Base-by-base conservation (phyloP, 306 rosid species). In the Sophora flavescens region DNA sequence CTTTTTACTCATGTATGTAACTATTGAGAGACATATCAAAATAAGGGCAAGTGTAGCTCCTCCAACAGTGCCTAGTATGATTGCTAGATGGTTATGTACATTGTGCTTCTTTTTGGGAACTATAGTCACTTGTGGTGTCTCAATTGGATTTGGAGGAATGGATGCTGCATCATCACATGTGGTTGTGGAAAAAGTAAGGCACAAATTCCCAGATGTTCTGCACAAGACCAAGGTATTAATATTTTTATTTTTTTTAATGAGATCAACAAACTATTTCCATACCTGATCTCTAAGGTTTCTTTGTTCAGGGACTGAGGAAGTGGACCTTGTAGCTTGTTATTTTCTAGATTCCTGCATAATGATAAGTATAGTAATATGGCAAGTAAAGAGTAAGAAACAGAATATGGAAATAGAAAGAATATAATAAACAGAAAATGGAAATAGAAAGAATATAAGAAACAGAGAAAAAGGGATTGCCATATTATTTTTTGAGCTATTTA, bases 291-390 rank as follows among this genome's bases (percentile, higher is more conserved):
- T 64, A 94, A 39, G 42, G 82, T 87, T 78, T 86, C 88, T 84
- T 79, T 89, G 79, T 92, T 90, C 89, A 94, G 81, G 73, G 96
- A 82, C 56, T 73, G 85, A 38, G 98, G 95, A 15, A 94, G 86
- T 57, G 96, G 82, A 63, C 97, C 97, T 83, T 89, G 85, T 59
- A 94, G 97, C 28, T 75, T 85, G 84, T 94, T 94, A 80, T 94
- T 91, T 80, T 87, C 95, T 61, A 94, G 79, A 85, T 94, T 92
- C 83, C 98, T 94, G 79, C 17, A 75, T 56, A 72, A 74, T 67
- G 64, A 48, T 59, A 60, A 66, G 60, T 62, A 69, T 47, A 28
- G 30, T 54, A 70, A 73, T 32, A 70, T 44, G 12, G 15, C 44
- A 44, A 59, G 66, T 13, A 45, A 70, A 70, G 60, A 48, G 61